Base-by-base conservation (phyloP, 1,139 yeast genomes). In the Yamadazyma buinensis region DNA sequence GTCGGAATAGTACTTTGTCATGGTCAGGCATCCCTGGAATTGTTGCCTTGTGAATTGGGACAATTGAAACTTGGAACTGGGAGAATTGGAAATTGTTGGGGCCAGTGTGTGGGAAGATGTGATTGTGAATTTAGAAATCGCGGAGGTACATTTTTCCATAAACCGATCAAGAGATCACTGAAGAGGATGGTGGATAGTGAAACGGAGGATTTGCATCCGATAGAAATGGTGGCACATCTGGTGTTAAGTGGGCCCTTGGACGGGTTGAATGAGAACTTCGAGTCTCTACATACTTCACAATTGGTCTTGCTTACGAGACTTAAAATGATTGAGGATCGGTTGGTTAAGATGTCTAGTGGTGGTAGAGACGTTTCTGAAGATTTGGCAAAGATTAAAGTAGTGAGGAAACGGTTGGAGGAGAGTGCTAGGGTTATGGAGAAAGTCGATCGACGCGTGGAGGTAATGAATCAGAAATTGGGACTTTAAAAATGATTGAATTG, bases 221-320 rank as follows among this genome's bases (percentile, higher is more conserved):
- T 46, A 12, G 50, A 46, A 29, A 33, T 45, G 30, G 23, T 77
- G 0, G 81, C 80, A 0, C 84, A 77, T 43, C 56, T 76, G 4
- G 54, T 78, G 4, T 51, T 78, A 9, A 77, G 75, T 28, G 71
- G 72, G 1, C 71, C 82, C 0, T 54, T 78, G 8, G 84, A 78
- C 30, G 59, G 54, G 4, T 55, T 78, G 20, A 68, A 72, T 39
- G 72, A 71, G 30, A 72, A 72, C 41, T 63, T 78, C 29, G 74
- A 73, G 42, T 71, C 68, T 48, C 54, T 78, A 23, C 71, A 73
- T 48, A 80, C 76, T 40, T 75, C 82, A 1, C 84, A 78, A 43
- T 55, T 73, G 28, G 73, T 77, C 1, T 57, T 78, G 0, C 57
- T 75, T 4, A 67, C 80, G 0, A 57, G 81, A 24, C 48, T 78